These are phyloP conservation scores for Penicillium vulpinum DNA, from an alignment of 2,329 filamentous ascomycete genomes.

Conservation along the genomic window DNA sequence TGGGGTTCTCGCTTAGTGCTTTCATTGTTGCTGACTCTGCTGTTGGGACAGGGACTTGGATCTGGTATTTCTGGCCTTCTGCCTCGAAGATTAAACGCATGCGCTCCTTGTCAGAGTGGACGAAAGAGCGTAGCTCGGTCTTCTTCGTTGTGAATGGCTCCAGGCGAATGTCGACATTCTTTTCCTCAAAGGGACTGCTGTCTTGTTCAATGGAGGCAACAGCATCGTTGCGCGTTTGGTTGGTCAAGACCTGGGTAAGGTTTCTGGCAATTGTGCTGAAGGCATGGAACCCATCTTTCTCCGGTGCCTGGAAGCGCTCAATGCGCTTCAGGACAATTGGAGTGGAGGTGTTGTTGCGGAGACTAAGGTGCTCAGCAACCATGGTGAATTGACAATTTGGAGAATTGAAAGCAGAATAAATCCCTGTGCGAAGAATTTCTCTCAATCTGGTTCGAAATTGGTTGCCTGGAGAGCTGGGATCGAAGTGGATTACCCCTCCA, in stretches of 20 bases:
- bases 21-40: constrained; percentile 62
- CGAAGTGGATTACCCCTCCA: constrained; percentile 18
- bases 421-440: not conserved
- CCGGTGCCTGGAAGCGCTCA: constrained; percentile 68
- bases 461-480: constrained; percentile 4
- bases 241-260: constrained; percentile 47
- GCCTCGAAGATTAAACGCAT: constrained; percentile 72
- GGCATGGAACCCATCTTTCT: constrained; percentile 35
- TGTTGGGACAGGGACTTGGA: constrained; percentile 68
- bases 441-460: not conserved
- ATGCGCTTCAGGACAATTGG: constrained; percentile 71
- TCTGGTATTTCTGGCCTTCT: constrained; percentile 65
- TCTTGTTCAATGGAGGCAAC: constrained; percentile 50
- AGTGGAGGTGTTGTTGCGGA: constrained; percentile 78
- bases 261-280: constrained; percentile 49
- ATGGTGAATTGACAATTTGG: constrained; percentile 24
- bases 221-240: constrained; percentile 44
- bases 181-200: constrained; percentile 60
- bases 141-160: constrained; percentile 66
- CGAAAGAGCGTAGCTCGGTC: constrained; percentile 63
- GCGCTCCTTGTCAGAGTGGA: constrained; percentile 61
- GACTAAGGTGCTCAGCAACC: constrained; percentile 56
- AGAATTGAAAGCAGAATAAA: not conserved
- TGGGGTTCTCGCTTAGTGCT: constrained; percentile 55
- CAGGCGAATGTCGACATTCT: constrained; percentile 64